Evolutionary conservation across 2,329 filamentous ascomycete genomes (phyloP).

Genomic region (Aspergillus hiratsukae): DNA sequence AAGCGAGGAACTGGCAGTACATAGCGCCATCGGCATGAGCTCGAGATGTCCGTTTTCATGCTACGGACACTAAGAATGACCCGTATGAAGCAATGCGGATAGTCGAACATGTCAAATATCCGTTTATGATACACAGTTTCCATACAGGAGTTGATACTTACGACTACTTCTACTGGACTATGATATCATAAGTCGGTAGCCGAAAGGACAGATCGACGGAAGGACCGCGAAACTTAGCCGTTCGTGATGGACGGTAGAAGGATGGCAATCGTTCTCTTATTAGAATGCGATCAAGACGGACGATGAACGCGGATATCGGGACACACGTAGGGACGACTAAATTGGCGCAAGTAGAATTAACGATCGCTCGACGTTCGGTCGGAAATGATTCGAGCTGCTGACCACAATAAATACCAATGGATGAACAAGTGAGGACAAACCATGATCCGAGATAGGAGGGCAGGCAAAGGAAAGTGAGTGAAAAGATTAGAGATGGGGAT

Average conservation of each 20-base stretch:
- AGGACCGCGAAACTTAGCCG: slow-evolving; percentile 9
- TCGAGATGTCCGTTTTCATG: not conserved
- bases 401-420: slow-evolving; percentile 25
- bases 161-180: slow-evolving; percentile 3
- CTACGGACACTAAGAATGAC: not conserved
- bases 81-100: not conserved
- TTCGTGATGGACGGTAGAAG: slow-evolving; percentile 13
- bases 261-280: slow-evolving; percentile 19
- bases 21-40: not conserved
- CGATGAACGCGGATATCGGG: slow-evolving; percentile 21
- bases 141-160: not conserved
- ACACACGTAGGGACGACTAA: slow-evolving; percentile 20
- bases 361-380: slow-evolving; percentile 24
- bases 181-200: slow-evolving; percentile 2
- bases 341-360: slow-evolving; percentile 16
- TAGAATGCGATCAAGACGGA: slow-evolving; percentile 21
- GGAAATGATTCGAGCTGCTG: slow-evolving; percentile 24
- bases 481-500: not conserved
- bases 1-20: not conserved
- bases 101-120: not conserved
- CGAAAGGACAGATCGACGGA: slow-evolving; percentile 2
- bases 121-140: not conserved
- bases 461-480: not conserved
- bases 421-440: not conserved
- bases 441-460: not conserved